Percentiles rank a stretch among this genome's conserved stretches.
Evolutionary conservation across 768 basidiomycete genomes (phyloP).

Genomic region (Lyophyllum shimeji): DNA sequence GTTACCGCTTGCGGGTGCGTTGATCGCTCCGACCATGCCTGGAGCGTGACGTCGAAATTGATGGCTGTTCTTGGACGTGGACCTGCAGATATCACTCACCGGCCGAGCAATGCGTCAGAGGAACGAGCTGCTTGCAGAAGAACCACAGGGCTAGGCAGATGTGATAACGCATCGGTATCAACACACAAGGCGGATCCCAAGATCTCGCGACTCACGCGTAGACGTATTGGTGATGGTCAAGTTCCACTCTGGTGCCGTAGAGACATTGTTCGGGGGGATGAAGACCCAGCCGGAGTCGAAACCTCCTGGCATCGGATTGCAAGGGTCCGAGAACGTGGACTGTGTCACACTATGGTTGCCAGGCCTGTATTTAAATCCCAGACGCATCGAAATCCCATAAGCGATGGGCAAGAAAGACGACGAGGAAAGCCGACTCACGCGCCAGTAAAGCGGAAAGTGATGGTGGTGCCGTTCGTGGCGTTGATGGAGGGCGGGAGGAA

Average conservation of each 20-base stretch:
- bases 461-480: slow-evolving; percentile 40
- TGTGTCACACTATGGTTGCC: slow-evolving; percentile 58
- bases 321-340: slow-evolving; percentile 44
- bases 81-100: too few relatives aligned
- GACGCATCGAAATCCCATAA: not conserved
- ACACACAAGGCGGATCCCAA: not conserved
- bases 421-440: slow-evolving; percentile 26
- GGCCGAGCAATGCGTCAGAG: slow-evolving; percentile 39
- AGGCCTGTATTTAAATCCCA: slow-evolving; percentile 26
- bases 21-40: slow-evolving; percentile 55
- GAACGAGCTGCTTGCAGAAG: slow-evolving; percentile 52
- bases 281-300: slow-evolving; percentile 56
- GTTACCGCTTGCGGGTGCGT: slow-evolving; percentile 42
- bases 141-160: slow-evolving; percentile 51
- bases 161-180: slow-evolving; percentile 18
- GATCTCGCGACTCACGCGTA: slow-evolving; percentile 37
- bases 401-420: not conserved
- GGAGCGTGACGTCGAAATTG: too few relatives aligned
- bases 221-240: slow-evolving; percentile 48
- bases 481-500: slow-evolving; percentile 44
- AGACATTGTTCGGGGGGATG: slow-evolving; percentile 28
- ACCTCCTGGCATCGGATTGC: slow-evolving; percentile 42
- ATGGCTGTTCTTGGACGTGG: too few relatives aligned
- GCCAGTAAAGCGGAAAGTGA: slow-evolving; percentile 53
- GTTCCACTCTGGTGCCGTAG: slow-evolving; percentile 41